Conservation (phyloP, 331 rosid genomes). For the Prunus yedoensis region DNA sequence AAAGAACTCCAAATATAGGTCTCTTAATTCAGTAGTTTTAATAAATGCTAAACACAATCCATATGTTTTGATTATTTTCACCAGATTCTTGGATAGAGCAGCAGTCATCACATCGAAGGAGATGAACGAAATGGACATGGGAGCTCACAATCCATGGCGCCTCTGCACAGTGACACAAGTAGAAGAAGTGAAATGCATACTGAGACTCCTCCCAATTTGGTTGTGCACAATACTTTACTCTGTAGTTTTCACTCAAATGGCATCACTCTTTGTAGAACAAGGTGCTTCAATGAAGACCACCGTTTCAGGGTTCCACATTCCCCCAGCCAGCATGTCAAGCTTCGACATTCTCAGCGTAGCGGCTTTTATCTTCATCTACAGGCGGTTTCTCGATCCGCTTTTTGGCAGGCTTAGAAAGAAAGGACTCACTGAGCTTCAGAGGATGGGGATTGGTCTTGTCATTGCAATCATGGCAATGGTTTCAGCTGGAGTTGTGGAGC, state of each 20-base stretch:
- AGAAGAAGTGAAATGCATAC: constrained; percentile 79
- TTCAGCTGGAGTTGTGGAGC: constrained; percentile 67
- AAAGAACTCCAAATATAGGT: neutral
- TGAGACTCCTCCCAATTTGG: constrained; percentile 86
- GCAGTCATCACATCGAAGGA: constrained; percentile 47
- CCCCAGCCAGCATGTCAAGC: constrained; percentile 90
- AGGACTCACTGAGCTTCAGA: constrained; percentile 66
- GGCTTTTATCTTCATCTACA: constrained; percentile 56
- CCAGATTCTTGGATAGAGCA: constrained; percentile 78
- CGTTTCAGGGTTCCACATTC: constrained; percentile 54
- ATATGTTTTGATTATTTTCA: neutral
- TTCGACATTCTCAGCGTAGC: constrained; percentile 82
- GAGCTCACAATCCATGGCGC: constrained; percentile 51
- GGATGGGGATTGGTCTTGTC: constrained; percentile 83
- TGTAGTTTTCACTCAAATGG: constrained; percentile 86
- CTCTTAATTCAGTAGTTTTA: neutral
- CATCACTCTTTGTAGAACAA: constrained; percentile 86
- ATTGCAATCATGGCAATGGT: constrained; percentile 69
- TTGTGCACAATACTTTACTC: constrained; percentile 80
- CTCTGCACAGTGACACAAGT: constrained; percentile 74
- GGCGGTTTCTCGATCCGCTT: constrained; percentile 56
- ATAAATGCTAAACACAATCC: neutral
- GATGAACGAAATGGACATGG: constrained; percentile 14
- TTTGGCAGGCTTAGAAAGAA: constrained; percentile 21
- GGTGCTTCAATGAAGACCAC: constrained; percentile 72